phyloP scores from a whole-genome alignment of 2,329 filamentous ascomycete species.

The Colletotrichum noveboracense region DNA sequence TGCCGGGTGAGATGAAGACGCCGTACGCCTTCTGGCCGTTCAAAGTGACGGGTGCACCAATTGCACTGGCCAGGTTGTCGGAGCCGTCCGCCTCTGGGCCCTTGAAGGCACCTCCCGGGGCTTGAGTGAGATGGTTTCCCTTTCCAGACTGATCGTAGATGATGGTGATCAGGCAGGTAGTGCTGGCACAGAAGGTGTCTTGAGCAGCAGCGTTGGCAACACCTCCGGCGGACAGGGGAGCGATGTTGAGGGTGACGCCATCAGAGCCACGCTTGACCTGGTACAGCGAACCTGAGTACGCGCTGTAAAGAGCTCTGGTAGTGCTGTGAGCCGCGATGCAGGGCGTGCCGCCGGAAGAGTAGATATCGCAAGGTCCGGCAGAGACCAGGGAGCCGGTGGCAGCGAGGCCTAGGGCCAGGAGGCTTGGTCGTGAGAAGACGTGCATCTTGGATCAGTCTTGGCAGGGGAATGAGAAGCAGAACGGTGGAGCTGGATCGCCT shows the following conservation, averaged over 20 bases:
- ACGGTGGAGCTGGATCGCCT: background rate
- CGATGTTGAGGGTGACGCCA: constrained; percentile 49
- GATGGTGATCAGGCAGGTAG: constrained; percentile 67
- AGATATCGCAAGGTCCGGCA: constrained; percentile 67
- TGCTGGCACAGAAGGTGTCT: constrained; percentile 64
- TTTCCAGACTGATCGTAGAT: constrained; percentile 71
- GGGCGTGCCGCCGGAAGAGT: constrained; percentile 61
- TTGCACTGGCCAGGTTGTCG: constrained; percentile 65
- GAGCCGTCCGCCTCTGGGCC: constrained; percentile 62
- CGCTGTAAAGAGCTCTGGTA: constrained; percentile 65
- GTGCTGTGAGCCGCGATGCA: constrained; percentile 70
- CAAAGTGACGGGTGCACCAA: constrained; percentile 64
- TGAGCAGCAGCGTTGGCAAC: constrained; percentile 67
- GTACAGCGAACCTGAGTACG: constrained; percentile 60
- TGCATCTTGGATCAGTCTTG: background rate
- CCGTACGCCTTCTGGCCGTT: constrained; percentile 68
- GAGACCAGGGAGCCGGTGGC: constrained; percentile 44
- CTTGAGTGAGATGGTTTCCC: constrained; percentile 67
- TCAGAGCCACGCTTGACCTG: constrained; percentile 63
- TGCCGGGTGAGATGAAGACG: constrained; percentile 65
- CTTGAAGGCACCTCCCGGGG: constrained; percentile 60
- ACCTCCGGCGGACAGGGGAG: constrained; percentile 60
- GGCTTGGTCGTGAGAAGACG: background rate
- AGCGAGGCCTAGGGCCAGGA: constrained; percentile 35
- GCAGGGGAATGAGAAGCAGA: background rate